A percentile compares a stretch with the other conserved stretches of the same genome.
phyloP scores from a whole-genome alignment of 768 basidiomycete genomes.

The Leccinum pellstonianum region DNA sequence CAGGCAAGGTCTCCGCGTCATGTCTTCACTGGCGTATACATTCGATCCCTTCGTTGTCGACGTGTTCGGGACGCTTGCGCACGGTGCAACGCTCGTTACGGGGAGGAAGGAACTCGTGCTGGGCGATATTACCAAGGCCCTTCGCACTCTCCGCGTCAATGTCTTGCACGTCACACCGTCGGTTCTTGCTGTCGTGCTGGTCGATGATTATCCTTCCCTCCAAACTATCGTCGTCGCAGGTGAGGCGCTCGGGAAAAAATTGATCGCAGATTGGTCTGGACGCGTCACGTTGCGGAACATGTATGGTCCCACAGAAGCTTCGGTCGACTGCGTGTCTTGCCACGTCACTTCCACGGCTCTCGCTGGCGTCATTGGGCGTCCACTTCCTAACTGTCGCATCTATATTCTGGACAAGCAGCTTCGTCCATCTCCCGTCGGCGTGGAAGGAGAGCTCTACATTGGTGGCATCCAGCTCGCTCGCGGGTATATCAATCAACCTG shows the following conservation, averaged over 20 bases:
- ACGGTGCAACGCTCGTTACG: conserved; percentile 22
- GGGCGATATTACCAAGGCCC: conserved; percentile 28
- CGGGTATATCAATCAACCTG: conserved; percentile 25
- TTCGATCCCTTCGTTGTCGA: conserved; percentile 28
- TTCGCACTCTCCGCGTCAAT: conserved; percentile 26
- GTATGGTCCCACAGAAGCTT: conserved; percentile 36
- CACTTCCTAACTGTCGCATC: conserved; percentile 30
- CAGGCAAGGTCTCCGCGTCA: conserved; percentile 21
- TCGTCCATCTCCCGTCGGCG: conserved; percentile 29
- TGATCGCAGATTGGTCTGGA: conserved; percentile 26
- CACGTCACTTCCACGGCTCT: conserved; percentile 22
- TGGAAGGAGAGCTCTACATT: conserved; percentile 26
- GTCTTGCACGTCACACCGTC: conserved; percentile 33
- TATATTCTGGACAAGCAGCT: conserved; percentile 31
- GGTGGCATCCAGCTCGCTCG: conserved; percentile 23
- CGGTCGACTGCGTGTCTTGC: conserved; percentile 31
- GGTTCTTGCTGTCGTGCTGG: conserved; percentile 28
- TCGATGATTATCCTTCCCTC: conserved; percentile 27
- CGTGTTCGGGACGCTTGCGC: conserved; percentile 19
- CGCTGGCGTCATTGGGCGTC: conserved; percentile 30
- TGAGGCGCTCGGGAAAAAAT: conserved; percentile 23
- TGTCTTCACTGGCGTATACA: conserved; percentile 31
- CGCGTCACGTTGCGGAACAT: conserved; percentile 31
- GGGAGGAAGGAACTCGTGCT: conserved; percentile 30
- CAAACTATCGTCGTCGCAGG: conserved; percentile 29